Evolutionary conservation across 169 alveolate species (phyloP).

Genomic region (Plasmodium gallinaceum): DNA sequence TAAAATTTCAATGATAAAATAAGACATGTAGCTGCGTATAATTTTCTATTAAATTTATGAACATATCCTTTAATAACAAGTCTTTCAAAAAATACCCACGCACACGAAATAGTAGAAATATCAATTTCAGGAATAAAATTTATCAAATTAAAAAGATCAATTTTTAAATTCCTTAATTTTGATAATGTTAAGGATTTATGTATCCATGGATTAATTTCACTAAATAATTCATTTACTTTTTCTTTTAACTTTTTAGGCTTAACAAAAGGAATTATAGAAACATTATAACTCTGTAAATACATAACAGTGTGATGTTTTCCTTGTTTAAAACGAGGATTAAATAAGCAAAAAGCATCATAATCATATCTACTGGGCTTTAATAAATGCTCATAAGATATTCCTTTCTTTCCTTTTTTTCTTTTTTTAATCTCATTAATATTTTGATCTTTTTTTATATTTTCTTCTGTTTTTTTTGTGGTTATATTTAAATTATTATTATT

Average conservation of each 20-base stretch:
- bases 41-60: constrained; percentile 81
- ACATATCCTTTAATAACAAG: constrained; percentile 82
- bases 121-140: constrained; percentile 80
- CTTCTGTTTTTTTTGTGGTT: constrained; percentile 8
- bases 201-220: constrained; percentile 78
- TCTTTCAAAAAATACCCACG: constrained; percentile 87
- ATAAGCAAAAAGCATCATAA: constrained; percentile 76
- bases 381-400: constrained; percentile 77
- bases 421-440: constrained; percentile 3
- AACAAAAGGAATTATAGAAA: constrained; percentile 76
- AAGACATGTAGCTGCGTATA: constrained; percentile 86
- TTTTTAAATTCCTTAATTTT: constrained; percentile 72
- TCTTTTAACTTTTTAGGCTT: constrained; percentile 57
- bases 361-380: constrained; percentile 62
- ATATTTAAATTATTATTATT: constrained; percentile 3
- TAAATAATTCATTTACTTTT: constrained; percentile 73
- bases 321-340: constrained; percentile 76
- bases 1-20: constrained; percentile 84
- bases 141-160: constrained; percentile 79
- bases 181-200: constrained; percentile 76
- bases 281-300: constrained; percentile 67
- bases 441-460: constrained; percentile 6
- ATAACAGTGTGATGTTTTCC: constrained; percentile 77
- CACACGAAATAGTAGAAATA: constrained; percentile 86
- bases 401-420: constrained; percentile 56